These are phyloP conservation scores for Fusarium continuum DNA, from an alignment of 2,329 filamentous ascomycete species.

Conservation along the genomic window DNA sequence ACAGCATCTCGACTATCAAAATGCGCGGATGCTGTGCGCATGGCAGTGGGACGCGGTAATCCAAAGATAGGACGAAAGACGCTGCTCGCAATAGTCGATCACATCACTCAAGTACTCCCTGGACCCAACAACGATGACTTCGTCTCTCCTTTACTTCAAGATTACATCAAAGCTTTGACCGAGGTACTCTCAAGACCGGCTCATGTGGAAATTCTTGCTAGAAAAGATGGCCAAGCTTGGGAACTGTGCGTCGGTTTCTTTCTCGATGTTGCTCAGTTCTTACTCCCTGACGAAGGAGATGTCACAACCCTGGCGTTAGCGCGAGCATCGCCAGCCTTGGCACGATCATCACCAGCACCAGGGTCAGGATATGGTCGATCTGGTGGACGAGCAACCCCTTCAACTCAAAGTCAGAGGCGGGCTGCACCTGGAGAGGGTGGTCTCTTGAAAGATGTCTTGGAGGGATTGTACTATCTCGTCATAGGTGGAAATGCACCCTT, in stretches of 20 bases:
- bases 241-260: constrained; percentile 75
- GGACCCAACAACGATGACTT: constrained; percentile 68
- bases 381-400: constrained; percentile 43
- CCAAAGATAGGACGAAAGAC: constrained; percentile 78
- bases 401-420: constrained; percentile 46
- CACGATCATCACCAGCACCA: constrained; percentile 59
- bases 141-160: constrained; percentile 74
- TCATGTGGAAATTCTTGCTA: constrained; percentile 81
- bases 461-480: constrained; percentile 72
- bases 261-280: constrained; percentile 64
- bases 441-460: constrained; percentile 55
- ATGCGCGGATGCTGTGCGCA: constrained; percentile 76
- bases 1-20: constrained; percentile 68
- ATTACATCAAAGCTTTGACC: constrained; percentile 81
- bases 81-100: constrained; percentile 79
- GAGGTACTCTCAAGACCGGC: constrained; percentile 75
- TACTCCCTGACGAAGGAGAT: constrained; percentile 54
- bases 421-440: constrained; percentile 45
- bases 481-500: constrained; percentile 75
- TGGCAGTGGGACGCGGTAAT: constrained; percentile 75
- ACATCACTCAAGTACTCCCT: constrained; percentile 80
- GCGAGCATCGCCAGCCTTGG: constrained; percentile 57
- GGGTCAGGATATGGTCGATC: constrained; percentile 43
- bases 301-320: constrained; percentile 47
- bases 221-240: constrained; percentile 69